A percentile compares a stretch with the other conserved stretches of the same genome.
These are phyloP conservation scores for Termitomyces eurrhizus DNA, from an alignment of 768 basidiomycete species.

Conservation along the genomic window DNA sequence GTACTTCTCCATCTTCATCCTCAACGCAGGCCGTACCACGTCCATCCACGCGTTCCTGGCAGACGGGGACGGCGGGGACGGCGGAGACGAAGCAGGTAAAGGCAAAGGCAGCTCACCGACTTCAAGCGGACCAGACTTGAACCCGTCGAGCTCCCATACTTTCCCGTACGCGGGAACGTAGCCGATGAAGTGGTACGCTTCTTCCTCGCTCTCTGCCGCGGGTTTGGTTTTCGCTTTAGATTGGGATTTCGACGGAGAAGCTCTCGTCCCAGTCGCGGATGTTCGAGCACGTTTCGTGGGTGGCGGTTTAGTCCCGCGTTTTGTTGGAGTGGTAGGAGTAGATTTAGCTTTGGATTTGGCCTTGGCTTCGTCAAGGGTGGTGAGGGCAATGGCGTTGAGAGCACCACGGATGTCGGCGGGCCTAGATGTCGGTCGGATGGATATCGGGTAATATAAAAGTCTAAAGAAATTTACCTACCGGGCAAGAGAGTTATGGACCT, in stretches of 20 bases:
- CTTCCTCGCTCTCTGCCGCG: slow-evolving; percentile 28
- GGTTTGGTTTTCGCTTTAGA: slow-evolving; percentile 15
- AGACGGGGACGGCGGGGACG: neutral
- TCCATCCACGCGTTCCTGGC: slow-evolving; percentile 50
- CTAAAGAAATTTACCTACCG: slow-evolving; percentile 34
- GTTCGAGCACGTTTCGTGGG: slow-evolving; percentile 34
- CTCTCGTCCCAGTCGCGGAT: slow-evolving; percentile 9
- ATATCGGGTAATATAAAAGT: neutral
- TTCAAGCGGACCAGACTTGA: slow-evolving; percentile 59
- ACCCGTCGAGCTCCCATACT: slow-evolving; percentile 70
- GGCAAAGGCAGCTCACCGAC: slow-evolving; percentile 51
- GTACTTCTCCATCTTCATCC: slow-evolving; percentile 59
- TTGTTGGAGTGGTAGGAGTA: slow-evolving; percentile 12
- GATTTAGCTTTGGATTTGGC: slow-evolving; percentile 32
- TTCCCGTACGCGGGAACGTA: slow-evolving; percentile 60
- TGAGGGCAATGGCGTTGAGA: slow-evolving; percentile 38
- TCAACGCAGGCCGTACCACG: slow-evolving; percentile 54
- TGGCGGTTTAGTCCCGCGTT: slow-evolving; percentile 26
- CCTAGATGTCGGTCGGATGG: slow-evolving; percentile 24
- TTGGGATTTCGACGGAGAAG: slow-evolving; percentile 17
- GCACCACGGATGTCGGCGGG: slow-evolving; percentile 58
- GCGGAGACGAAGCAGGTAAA: slow-evolving; percentile 7
- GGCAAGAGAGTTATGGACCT: slow-evolving; percentile 56
- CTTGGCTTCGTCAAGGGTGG: slow-evolving; percentile 41
- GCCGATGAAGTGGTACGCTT: slow-evolving; percentile 61